Base-by-base conservation (phyloP, 345 rosid species). In the Orychophragmus violaceus region DNA sequence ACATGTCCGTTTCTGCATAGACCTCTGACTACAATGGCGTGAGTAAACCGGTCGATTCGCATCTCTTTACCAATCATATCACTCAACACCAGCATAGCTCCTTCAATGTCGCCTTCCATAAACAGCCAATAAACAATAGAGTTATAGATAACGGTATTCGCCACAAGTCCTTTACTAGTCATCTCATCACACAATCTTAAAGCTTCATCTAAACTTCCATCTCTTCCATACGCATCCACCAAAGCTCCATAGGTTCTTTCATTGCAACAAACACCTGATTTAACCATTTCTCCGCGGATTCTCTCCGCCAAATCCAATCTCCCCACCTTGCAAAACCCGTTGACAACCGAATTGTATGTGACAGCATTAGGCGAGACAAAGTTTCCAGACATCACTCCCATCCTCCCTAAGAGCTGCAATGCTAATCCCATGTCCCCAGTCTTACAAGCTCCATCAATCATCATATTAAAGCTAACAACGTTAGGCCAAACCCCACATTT, bases 401-500 rank as follows among this genome's bases (percentile, higher is more conserved):
- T 80, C 74, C 80, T 85, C 69, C 56, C 46, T 16, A 75, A 33
- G 14, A 84, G 77, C 70, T 57, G 59, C 72, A 77, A 58, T 32
- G 86, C 83, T 6, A 80, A 71, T 21, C 45, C 68, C 80, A 84
- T 69, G 39, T 76, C 81, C 5, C 78, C 81, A 1, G 39, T 60
- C 75, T 70, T 76, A 60, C 81, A 80, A 74, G 85, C 83, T 71
- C 81, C 88, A 82, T 83, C 84, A 14, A 88, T 79, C 10, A 86
- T 84, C 87, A 86, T 77, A 58, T 84, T 88, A 70, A 84, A 82
- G 62, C 84, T 81, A 71, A 86, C 85, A 79, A 80, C 81, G 68
- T 88, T 86, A 57, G 91, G 91, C 82, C 83, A 74, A 33, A 80
- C n/a, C n/a, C n/a, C n/a, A n/a, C n/a, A n/a, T 78, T 88, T 88